A percentile compares a stretch with the other conserved stretches of the same genome.
These are phyloP conservation scores for Berkeleyomyces basicola DNA, from an alignment of 2,329 filamentous ascomycete species.

Conservation along the genomic window DNA sequence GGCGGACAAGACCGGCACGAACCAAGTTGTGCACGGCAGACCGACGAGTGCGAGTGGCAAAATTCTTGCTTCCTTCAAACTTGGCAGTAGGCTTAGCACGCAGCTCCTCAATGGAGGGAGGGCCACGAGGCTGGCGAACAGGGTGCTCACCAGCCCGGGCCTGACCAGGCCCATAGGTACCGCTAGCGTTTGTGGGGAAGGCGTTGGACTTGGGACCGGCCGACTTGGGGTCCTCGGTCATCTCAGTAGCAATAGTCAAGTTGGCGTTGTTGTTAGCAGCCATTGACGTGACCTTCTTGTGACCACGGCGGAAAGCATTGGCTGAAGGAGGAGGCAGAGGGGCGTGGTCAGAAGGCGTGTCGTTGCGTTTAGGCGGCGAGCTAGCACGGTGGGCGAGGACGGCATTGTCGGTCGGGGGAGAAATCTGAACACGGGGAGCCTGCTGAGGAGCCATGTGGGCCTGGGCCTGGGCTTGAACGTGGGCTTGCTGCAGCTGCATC, in stretches of 20 bases:
- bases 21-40: constrained; percentile 85
- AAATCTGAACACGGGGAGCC: constrained; percentile 58
- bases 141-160: constrained; percentile 89
- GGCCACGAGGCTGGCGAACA: constrained; percentile 78
- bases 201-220: constrained; percentile 61
- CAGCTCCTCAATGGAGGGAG: constrained; percentile 82
- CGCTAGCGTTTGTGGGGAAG: constrained; percentile 69
- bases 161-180: constrained; percentile 84
- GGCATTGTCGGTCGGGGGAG: constrained; percentile 53
- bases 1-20: constrained; percentile 73
- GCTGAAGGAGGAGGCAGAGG: constrained; percentile 77
- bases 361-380: constrained; percentile 47
- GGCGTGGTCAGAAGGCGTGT: constrained; percentile 48
- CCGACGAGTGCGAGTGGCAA: constrained; percentile 78
- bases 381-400: constrained; percentile 40
- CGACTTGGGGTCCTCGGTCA: constrained; percentile 29
- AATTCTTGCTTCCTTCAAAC: constrained; percentile 95
- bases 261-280: constrained; percentile 29
- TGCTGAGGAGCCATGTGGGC: constrained; percentile 7
- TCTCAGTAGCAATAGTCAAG: constrained; percentile 27
- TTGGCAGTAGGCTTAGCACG: constrained; percentile 78
- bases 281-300: constrained; percentile 77
- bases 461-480: constrained; percentile 15
- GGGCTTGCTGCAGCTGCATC: constrained; percentile 26
- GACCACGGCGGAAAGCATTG: constrained; percentile 81